Evolutionary conservation across 768 basidiomycete genomes (phyloP), one percentile per base, ranked within the genome.

Genomic region (Saitozyma sp.): DNA sequence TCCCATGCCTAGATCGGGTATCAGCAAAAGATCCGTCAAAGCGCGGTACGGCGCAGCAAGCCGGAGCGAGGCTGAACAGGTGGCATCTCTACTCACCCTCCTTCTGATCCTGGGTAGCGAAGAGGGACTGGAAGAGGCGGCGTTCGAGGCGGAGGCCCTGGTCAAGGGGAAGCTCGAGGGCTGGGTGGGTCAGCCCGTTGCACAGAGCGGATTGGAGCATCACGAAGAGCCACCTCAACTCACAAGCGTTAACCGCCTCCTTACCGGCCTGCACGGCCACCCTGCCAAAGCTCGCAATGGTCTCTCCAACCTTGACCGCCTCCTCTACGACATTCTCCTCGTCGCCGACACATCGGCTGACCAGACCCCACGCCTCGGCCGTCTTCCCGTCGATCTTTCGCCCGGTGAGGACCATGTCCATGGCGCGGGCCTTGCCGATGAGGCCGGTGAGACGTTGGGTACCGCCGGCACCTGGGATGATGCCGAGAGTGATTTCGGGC

Each of bases 91-190:
- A 80, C 88, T 63, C 70, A 89, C 92, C 93, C 82, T 95, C 93
- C 83, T 94, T 94, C 81, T 94, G 92, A 78, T 95, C 93, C 57
- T 88, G 85, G 16, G 96, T 96, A 6, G 92, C 92, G 71, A 99
- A 98, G 62, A 93, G 81, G 46, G 86, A 84, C 69, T 97, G 90
- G 88, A 98, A 98, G 49, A 93, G 81, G 65, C 92, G 83, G 64
- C 92, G 84, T 80, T 98, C 96, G 67, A 92, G 88, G 62, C 86
- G 84, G 68, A 98, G 78, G 0, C 95, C 96, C 73, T 96, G 90
- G 6, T 84, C 80, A 50, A 99, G 83, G 7, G 85, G 84, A 67
- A 91, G 78, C 70, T 99, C 92, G 68, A 87, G 89, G 19, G 92
- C 94, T 86, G 69, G 16, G n/a, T 10, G 63, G 16, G 50, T 42